These are phyloP conservation scores for Haplosporangium sp. DNA, from an alignment of 371 early-diverging fungal species.

Conservation along the genomic window DNA sequence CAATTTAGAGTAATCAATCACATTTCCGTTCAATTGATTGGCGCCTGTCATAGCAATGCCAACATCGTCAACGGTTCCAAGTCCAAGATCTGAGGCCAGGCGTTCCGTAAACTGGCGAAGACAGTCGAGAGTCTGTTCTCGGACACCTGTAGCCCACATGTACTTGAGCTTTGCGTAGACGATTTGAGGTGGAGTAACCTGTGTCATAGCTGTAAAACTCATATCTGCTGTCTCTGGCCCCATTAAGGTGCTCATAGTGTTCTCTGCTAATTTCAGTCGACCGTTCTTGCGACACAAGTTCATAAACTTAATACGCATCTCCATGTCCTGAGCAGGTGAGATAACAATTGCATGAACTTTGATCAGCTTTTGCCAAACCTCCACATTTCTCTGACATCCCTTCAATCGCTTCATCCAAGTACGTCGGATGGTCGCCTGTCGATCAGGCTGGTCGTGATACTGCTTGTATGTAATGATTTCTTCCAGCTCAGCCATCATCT, in stretches of 20 bases:
- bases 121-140: slow-evolving; percentile 67
- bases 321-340: slow-evolving; percentile 91
- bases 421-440: slow-evolving; percentile 81
- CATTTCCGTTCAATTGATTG: slow-evolving; percentile 63
- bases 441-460: slow-evolving; percentile 82
- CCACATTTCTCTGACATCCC: slow-evolving; percentile 95
- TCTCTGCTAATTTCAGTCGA: slow-evolving; percentile 84
- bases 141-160: slow-evolving; percentile 88
- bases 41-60: slow-evolving; percentile 70
- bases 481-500: slow-evolving; percentile 97
- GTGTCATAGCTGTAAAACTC: slow-evolving; percentile 56
- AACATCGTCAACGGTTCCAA: slow-evolving; percentile 61
- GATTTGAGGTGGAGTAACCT: slow-evolving; percentile 78
- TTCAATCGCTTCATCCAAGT: slow-evolving; percentile 92
- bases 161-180: slow-evolving; percentile 96
- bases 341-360: slow-evolving; percentile 92
- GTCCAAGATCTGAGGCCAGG: slow-evolving; percentile 68
- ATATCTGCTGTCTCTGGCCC: slow-evolving; percentile 59
- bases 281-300: slow-evolving; percentile 94
- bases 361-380: slow-evolving; percentile 95
- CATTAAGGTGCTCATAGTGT: slow-evolving; percentile 80
- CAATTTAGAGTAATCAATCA: slow-evolving; percentile 67
- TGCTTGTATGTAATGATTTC: slow-evolving; percentile 95
- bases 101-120: slow-evolving; percentile 74
- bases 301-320: slow-evolving; percentile 96